A percentile compares a stretch with the other conserved stretches of the same genome.
Evolutionary conservation across 805 yeast genomes (phyloP).

Genomic region (Wickerhamomyces mucosus): DNA sequence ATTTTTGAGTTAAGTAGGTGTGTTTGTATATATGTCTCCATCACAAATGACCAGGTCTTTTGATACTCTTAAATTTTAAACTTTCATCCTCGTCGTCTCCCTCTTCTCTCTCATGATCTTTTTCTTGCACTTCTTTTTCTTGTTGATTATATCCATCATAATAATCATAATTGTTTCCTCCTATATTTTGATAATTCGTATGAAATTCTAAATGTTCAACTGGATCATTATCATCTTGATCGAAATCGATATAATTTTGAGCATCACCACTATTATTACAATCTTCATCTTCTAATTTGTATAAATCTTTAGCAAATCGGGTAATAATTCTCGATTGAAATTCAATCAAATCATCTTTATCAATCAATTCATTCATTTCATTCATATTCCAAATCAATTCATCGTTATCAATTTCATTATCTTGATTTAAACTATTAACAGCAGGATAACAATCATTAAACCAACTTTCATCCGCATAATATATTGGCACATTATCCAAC

Average conservation of each 20-base stretch:
- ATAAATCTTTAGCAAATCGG: slow-evolving; percentile 29
- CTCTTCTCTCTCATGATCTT: neutral
- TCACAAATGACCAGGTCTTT: too few species aligned
- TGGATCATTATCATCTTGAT: too few species aligned
- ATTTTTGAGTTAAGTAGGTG: too few species aligned
- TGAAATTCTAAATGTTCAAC: too few species aligned
- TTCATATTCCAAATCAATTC: too few species aligned
- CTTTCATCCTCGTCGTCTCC: neutral
- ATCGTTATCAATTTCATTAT: slow-evolving; percentile 6
- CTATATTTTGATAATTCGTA: too few species aligned
- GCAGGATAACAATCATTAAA: slow-evolving; percentile 43
- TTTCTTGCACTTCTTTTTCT: neutral
- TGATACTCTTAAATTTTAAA: too few species aligned
- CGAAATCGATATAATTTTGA: too few species aligned
- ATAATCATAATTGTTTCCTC: too few species aligned
- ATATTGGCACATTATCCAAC: slow-evolving; percentile 50
- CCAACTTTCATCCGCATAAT: slow-evolving; percentile 22
- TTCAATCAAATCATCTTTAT: slow-evolving; percentile 38
- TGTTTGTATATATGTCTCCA: too few species aligned
- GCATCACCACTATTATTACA: too few species aligned
- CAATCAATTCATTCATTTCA: slow-evolving; percentile 26
- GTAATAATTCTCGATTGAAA: slow-evolving; percentile 46
- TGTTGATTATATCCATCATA: neutral
- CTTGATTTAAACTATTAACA: slow-evolving; percentile 12
- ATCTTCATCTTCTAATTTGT: slow-evolving; percentile 17